Evolutionary conservation across 139 green algal genomes (phyloP).

Genomic region (Chlamydomonas incerta): DNA sequence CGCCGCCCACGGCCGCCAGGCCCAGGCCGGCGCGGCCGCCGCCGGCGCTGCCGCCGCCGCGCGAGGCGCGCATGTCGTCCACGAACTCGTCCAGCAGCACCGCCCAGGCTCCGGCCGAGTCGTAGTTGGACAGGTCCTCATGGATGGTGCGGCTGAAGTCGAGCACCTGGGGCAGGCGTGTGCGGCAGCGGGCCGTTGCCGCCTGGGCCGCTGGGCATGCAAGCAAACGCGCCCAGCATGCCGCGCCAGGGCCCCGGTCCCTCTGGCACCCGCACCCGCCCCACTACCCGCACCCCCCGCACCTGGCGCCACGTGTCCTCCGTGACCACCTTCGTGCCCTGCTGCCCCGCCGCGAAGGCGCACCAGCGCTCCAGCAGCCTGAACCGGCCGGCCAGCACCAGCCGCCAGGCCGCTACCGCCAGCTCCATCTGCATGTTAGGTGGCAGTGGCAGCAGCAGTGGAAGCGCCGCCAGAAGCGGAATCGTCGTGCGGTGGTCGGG

Average conservation of each 20-base stretch:
- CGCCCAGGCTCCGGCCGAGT: conserved; percentile 68
- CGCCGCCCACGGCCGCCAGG: not conserved
- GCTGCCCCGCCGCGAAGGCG: conserved; percentile 55
- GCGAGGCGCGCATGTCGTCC: conserved; percentile 53
- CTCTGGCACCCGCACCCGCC: no score
- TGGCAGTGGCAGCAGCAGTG: no score
- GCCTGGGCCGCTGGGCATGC: no score
- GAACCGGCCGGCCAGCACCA: conserved; percentile 75
- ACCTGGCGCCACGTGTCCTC: conserved; percentile 85
- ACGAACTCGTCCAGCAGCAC: conserved; percentile 80
- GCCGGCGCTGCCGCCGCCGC: not conserved
- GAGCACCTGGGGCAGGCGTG: no score
- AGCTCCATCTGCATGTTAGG: conserved; percentile 54
- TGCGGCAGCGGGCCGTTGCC: no score
- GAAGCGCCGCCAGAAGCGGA: no score
- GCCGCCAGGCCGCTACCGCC: conserved; percentile 64
- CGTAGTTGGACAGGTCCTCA: conserved; percentile 84
- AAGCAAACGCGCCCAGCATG: no score
- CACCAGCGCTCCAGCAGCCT: conserved; percentile 75
- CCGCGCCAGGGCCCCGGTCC: not conserved
- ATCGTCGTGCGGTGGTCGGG: no score
- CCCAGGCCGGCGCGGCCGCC: not conserved
- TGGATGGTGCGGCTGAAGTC: conserved; percentile 77
- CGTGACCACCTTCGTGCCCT: conserved; percentile 49
- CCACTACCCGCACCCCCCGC: not conserved